These are phyloP conservation scores for Fragaria iinumae DNA, from an alignment of 306 rosid genomes.

Conservation along the genomic window DNA sequence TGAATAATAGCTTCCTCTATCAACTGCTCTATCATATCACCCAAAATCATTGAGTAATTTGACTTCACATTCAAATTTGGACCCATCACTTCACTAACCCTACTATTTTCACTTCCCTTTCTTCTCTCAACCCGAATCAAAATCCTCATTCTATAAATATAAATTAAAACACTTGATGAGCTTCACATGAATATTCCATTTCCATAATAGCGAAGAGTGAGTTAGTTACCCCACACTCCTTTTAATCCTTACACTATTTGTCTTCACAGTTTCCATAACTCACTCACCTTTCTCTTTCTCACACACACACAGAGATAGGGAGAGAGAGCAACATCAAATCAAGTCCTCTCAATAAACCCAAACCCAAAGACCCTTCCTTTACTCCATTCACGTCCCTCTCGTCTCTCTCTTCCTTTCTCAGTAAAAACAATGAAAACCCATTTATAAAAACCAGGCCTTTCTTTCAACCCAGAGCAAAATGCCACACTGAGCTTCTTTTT, in stretches of 20 bases:
- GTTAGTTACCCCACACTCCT: not conserved
- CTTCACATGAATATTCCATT: conserved; percentile 25
- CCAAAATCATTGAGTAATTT: not conserved
- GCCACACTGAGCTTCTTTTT: not conserved
- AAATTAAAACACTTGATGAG: not conserved
- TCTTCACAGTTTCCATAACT: not conserved
- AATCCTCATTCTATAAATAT: not conserved
- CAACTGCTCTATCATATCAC: not conserved
- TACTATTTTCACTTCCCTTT: not conserved
- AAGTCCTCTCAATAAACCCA: not conserved
- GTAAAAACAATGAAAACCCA: conserved; percentile 19
- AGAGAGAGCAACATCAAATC: not conserved
- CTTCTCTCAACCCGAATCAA: not conserved
- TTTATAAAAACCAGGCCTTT: not conserved
- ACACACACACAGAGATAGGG: not conserved
- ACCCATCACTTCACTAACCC: not conserved
- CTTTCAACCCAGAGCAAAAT: not conserved
- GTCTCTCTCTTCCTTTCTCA: conserved; percentile 12
- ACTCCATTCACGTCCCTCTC: conserved; percentile 53
- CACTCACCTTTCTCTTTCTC: not conserved
- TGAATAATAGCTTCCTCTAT: not conserved
- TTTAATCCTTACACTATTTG: not conserved
- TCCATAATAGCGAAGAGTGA: not conserved
- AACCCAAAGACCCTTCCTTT: conserved; percentile 19
- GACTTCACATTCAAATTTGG: not conserved